phyloP scores from a whole-genome alignment of 179 eudicot genomes.

The Carnegiea gigantea region DNA sequence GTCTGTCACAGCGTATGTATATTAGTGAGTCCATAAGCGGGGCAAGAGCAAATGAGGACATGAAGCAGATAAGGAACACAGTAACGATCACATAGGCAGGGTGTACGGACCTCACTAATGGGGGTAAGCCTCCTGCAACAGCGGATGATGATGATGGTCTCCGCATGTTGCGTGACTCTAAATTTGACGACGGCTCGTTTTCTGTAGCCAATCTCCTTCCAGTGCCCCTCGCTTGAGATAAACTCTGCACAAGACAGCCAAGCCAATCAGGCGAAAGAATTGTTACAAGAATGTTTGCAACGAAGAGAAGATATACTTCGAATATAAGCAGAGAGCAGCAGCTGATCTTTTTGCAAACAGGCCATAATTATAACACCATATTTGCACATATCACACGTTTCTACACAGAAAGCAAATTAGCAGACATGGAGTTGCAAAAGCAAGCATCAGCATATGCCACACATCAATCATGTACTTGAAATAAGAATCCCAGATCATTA shows the following conservation, averaged over 20 bases:
- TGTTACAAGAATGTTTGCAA: not conserved
- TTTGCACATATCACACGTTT: not conserved
- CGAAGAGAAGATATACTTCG: not conserved
- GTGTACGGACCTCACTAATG: constrained; percentile 66
- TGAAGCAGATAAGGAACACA: constrained; percentile 5
- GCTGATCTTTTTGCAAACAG: not conserved
- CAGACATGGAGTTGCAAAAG: not conserved
- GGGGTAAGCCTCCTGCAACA: constrained; percentile 90
- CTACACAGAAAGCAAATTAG: constrained; percentile 1
- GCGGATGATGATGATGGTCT: constrained; percentile 78
- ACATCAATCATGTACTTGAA: not conserved
- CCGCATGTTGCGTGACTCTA: constrained; percentile 64
- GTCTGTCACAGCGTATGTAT: constrained; percentile 43
- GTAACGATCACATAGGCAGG: not conserved
- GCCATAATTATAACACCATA: not conserved
- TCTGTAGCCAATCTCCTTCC: constrained; percentile 66
- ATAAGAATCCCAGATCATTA: not conserved
- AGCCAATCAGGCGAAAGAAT: constrained; percentile 1
- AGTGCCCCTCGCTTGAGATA: constrained; percentile 70
- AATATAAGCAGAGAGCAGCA: not conserved
- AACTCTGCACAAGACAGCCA: constrained; percentile 46
- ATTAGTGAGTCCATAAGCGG: not conserved
- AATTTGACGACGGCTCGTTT: constrained; percentile 53
- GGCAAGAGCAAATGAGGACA: not conserved
- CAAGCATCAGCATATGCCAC: not conserved